These are phyloP conservation scores for Pyronema omphalodes DNA, from an alignment of 495 filamentous ascomycete species.

Conservation along the genomic window DNA sequence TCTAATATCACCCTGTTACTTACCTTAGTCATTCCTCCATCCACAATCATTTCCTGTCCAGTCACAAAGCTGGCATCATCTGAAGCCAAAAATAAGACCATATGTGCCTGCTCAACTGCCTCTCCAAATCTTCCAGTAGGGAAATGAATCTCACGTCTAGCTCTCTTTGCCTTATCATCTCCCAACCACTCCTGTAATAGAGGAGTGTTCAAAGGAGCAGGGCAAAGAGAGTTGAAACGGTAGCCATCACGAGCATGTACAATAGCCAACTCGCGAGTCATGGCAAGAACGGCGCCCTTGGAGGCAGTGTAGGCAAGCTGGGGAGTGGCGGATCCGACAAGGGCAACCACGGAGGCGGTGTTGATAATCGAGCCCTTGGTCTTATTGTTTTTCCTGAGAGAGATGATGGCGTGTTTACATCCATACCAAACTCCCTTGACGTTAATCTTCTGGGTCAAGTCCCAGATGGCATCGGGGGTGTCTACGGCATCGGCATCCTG, in stretches of 20 bases:
- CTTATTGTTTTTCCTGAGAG: conserved; percentile 66
- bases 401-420: conserved; percentile 75
- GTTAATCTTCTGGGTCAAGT: conserved; percentile 83
- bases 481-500: conserved; percentile 64
- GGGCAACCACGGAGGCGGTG: conserved; percentile 79
- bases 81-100: conserved; percentile 81
- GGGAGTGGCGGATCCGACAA: conserved; percentile 84
- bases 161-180: conserved; percentile 66
- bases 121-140: conserved; percentile 90
- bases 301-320: conserved; percentile 90
- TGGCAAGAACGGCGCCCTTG: conserved; percentile 81
- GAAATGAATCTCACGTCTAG: conserved; percentile 83
- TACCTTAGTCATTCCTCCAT: conserved; percentile 82
- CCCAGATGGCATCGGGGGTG: conserved; percentile 85
- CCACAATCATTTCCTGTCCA: conserved; percentile 84
- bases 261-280: conserved; percentile 67
- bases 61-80: conserved; percentile 93
- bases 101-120: conserved; percentile 85
- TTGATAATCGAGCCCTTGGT: conserved; percentile 71
- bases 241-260: conserved; percentile 70
- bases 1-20: conserved; percentile 1
- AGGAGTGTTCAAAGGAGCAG: conserved; percentile 71
- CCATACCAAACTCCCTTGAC: conserved; percentile 98
- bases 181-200: conserved; percentile 93
- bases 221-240: conserved; percentile 82